Evolutionary conservation across 331 rosid genomes (phyloP).

Genomic region (Spiraea crenata): DNA sequence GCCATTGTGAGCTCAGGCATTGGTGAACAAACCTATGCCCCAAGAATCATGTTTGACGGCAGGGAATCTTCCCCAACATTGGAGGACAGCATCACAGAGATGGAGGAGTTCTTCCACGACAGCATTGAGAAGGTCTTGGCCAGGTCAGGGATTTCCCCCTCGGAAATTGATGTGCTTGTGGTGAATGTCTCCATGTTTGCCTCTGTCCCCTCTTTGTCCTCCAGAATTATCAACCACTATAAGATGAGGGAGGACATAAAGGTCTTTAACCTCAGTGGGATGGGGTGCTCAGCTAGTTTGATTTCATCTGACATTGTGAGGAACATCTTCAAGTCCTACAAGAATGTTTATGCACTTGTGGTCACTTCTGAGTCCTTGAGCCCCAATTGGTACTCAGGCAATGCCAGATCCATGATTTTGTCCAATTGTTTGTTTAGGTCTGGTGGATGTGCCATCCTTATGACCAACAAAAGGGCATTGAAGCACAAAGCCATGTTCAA

Average conservation of each 20-base stretch:
- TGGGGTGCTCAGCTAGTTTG: slow-evolving; percentile 92
- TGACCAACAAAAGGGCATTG: slow-evolving; percentile 60
- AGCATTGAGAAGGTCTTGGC: slow-evolving; percentile 51
- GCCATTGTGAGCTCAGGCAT: slow-evolving; percentile 86
- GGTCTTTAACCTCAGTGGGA: slow-evolving; percentile 75
- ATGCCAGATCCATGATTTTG: slow-evolving; percentile 75
- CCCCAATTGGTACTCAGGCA: slow-evolving; percentile 87
- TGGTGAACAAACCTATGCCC: slow-evolving; percentile 88
- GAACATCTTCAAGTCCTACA: slow-evolving; percentile 49
- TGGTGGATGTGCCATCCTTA: slow-evolving; percentile 73
- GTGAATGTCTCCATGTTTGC: slow-evolving; percentile 80
- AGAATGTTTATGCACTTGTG: slow-evolving; percentile 58
- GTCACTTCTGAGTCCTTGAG: slow-evolving; percentile 77
- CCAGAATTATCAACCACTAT: slow-evolving; percentile 61
- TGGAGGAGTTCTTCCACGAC: slow-evolving; percentile 80
- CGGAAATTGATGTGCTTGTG: slow-evolving; percentile 70
- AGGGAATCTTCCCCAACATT: slow-evolving; percentile 56
- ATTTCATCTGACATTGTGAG: slow-evolving; percentile 57
- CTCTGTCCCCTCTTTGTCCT: slow-evolving; percentile 53
- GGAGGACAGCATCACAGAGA: slow-evolving; percentile 47
- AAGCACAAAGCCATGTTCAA: slow-evolving; percentile 46
- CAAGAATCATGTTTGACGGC: slow-evolving; percentile 60
- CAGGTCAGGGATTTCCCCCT: slow-evolving; percentile 50
- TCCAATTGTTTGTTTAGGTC: slow-evolving; percentile 75
- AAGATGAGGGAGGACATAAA: slow-evolving; percentile 69